Conservation (phyloP, 345 rosid species). For the Eucalyptus brandiana region DNA sequence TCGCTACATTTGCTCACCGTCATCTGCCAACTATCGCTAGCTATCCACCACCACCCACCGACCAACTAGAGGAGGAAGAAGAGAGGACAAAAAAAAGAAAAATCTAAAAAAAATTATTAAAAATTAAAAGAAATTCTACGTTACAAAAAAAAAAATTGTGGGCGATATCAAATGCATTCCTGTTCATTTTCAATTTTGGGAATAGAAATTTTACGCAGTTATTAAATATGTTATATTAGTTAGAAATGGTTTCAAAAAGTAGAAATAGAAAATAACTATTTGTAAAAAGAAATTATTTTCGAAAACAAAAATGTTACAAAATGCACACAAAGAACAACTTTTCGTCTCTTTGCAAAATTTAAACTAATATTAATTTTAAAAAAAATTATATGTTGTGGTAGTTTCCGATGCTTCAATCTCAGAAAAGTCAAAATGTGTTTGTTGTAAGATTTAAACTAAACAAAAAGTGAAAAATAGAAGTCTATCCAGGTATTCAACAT, state of each 20-base stretch:
- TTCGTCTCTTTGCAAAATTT: too few species aligned
- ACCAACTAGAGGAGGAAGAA: too few species aligned
- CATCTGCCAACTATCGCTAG: rapidly evolving
- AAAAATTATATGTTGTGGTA: too few species aligned
- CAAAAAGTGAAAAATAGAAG: not conserved
- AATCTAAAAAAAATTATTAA: too few species aligned
- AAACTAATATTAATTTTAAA: not conserved
- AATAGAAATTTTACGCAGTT: rapidly evolving
- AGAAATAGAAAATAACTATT: rapidly evolving
- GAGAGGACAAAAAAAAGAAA: too few species aligned
- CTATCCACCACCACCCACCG: rapidly evolving
- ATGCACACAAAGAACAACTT: too few species aligned
- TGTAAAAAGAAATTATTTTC: rapidly evolving
- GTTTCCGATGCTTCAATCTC: not conserved
- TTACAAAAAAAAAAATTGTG: not conserved
- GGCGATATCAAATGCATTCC: rapidly evolving
- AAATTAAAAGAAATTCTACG: too few species aligned
- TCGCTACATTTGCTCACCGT: rapidly evolving
- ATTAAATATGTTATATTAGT: too few species aligned
- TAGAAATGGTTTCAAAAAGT: rapidly evolving
- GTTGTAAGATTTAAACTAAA: not conserved
- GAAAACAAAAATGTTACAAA: too few species aligned
- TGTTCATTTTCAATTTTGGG: rapidly evolving
- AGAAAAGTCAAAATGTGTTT: not conserved
- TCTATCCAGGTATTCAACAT: not conserved